These are phyloP conservation scores for Aspergillus clavatus DNA, from an alignment of 2,329 filamentous ascomycete species.

Conservation along the genomic window DNA sequence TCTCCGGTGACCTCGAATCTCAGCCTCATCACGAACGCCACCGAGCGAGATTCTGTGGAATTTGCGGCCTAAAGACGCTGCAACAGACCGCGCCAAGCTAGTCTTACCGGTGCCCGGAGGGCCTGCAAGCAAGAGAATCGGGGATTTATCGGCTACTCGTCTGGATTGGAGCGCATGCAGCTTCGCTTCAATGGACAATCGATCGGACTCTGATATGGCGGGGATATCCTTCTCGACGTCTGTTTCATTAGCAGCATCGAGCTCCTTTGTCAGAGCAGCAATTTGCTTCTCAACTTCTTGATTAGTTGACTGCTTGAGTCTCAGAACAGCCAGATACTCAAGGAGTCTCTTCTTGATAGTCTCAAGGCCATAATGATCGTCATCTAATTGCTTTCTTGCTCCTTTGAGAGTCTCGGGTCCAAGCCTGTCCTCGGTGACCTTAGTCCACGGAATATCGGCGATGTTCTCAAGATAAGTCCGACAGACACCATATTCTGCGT, in stretches of 20 bases:
- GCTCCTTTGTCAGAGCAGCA: constrained; percentile 46
- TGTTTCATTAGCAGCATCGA: constrained; percentile 31
- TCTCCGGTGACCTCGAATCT: constrained; percentile 88
- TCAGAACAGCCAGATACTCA: constrained; percentile 93
- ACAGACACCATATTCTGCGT: constrained; percentile 92
- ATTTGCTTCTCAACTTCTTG: constrained; percentile 77
- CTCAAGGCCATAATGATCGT: constrained; percentile 93
- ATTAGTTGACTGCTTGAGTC: constrained; percentile 89
- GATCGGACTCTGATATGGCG: constrained; percentile 43
- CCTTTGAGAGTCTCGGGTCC: constrained; percentile 71
- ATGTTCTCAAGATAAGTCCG: constrained; percentile 91
- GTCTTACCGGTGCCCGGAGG: constrained; percentile 96
- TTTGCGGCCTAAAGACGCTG: constrained; percentile 84
- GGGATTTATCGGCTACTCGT: constrained; percentile 88
- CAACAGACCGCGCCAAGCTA: constrained; percentile 86
- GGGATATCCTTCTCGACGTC: constrained; percentile 56
- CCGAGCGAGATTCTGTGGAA: constrained; percentile 97
- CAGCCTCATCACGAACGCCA: constrained; percentile 91
- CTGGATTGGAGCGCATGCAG: constrained; percentile 72
- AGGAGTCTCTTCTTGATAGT: constrained; percentile 95
- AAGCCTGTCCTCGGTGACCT: constrained; percentile 77
- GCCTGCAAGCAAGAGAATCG: constrained; percentile 86
- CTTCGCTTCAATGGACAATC: constrained; percentile 53
- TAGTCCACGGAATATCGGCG: constrained; percentile 88
- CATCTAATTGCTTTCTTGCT: constrained; percentile 84